phyloP scores from a whole-genome alignment of 805 yeast genomes.

The Candida namnaoensis region DNA sequence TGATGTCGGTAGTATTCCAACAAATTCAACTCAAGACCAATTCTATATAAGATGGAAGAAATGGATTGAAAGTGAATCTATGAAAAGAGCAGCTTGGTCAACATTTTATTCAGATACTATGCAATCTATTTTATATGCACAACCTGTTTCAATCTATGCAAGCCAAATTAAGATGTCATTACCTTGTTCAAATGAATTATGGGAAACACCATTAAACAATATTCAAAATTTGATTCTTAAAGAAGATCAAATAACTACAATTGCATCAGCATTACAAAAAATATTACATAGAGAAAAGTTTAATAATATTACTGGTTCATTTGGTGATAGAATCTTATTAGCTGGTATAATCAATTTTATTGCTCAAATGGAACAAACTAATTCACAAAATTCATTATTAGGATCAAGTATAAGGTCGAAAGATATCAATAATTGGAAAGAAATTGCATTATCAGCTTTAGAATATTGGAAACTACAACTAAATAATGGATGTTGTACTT shows the following conservation, averaged over 20 bases:
- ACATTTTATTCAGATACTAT: conserved; percentile 31
- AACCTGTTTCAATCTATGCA: conserved; percentile 11
- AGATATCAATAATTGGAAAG: conserved; percentile 41
- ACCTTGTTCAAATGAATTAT: not conserved
- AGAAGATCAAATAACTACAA: not conserved
- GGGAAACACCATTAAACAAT: too few relatives aligned
- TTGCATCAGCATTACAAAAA: not conserved
- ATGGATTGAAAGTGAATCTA: conserved; percentile 35
- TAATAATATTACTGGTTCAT: conserved; percentile 30
- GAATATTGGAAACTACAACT: too few relatives aligned
- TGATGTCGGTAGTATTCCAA: conserved; percentile 16
- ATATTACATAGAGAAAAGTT: conserved; percentile 4
- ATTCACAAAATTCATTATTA: not conserved
- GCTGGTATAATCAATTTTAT: conserved; percentile 55
- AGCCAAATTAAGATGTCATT: conserved; percentile 1
- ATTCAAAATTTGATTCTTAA: too few relatives aligned
- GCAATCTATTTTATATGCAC: conserved; percentile 33
- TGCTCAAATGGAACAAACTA: conserved; percentile 48
- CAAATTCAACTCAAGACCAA: not conserved
- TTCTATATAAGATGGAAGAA: conserved; percentile 10
- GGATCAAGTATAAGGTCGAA: too few relatives aligned
- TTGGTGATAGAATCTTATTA: conserved; percentile 52
- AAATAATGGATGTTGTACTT: too few relatives aligned
- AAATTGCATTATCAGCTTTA: conserved; percentile 50
- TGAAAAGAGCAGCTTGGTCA: conserved; percentile 35